Evolutionary conservation across 208 protist species (phyloP).

Genomic region (Crithidia expoeki): DNA sequence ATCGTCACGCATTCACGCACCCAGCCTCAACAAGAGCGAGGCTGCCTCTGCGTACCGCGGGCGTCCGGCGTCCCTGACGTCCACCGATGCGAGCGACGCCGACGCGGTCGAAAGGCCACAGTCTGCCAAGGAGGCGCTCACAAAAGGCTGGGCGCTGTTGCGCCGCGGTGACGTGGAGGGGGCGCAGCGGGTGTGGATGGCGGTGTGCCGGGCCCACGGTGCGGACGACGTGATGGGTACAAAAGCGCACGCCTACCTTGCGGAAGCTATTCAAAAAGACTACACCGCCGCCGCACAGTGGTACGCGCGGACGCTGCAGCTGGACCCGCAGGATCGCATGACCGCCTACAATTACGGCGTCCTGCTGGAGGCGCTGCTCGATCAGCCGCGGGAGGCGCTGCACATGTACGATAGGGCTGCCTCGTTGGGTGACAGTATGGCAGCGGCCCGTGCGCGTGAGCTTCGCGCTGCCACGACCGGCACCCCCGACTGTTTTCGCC

Average conservation of each 20-base stretch:
- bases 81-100: constrained; percentile 8
- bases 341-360: constrained; percentile 88
- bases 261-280: constrained; percentile 76
- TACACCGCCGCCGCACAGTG: constrained; percentile 56
- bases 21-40: constrained; percentile 1
- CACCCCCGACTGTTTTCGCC: neutral
- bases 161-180: constrained; percentile 54
- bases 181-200: constrained; percentile 56
- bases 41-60: neutral
- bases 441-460: constrained; percentile 56
- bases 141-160: constrained; percentile 63
- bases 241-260: constrained; percentile 67
- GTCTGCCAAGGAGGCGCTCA: constrained; percentile 45
- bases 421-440: constrained; percentile 54
- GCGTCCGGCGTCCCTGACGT: neutral
- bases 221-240: constrained; percentile 53
- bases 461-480: constrained; percentile 32
- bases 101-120: neutral
- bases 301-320: constrained; percentile 60
- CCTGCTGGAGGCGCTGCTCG: constrained; percentile 70
- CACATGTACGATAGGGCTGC: constrained; percentile 59
- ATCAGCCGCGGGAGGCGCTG: constrained; percentile 48
- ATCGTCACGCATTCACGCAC: neutral
- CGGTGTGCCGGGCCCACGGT: constrained; percentile 37
- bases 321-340: constrained; percentile 73